Evolutionary conservation across 1,284 basidiomycete genomes (phyloP).

Genomic region (Melanopsichium pennsylvanicum): DNA sequence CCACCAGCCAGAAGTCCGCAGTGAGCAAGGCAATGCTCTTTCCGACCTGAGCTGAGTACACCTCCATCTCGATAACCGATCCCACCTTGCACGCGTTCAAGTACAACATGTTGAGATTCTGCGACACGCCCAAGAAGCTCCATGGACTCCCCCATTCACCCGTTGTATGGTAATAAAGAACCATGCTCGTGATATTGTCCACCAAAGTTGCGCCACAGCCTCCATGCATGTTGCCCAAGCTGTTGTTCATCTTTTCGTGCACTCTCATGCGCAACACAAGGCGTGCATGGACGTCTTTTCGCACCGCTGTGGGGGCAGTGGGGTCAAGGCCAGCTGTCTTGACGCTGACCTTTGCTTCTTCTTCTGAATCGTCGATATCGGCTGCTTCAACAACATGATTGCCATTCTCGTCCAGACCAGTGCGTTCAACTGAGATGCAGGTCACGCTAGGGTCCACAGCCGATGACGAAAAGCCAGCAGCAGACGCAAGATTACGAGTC

Average conservation of each 20-base stretch:
- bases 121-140: constrained; percentile 61
- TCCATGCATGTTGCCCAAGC: constrained; percentile 55
- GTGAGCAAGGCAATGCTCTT: constrained; percentile 44
- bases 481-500: constrained; percentile 19
- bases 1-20: constrained; percentile 51
- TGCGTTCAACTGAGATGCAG: constrained; percentile 28
- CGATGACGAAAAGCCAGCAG: constrained; percentile 27
- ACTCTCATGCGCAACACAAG: constrained; percentile 49
- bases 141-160: constrained; percentile 48
- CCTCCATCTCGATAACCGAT: constrained; percentile 57
- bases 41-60: constrained; percentile 45
- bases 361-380: constrained; percentile 28
- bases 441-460: constrained; percentile 32
- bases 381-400: constrained; percentile 28
- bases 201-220: constrained; percentile 53
- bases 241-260: constrained; percentile 50
- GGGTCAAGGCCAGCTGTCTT: constrained; percentile 15
- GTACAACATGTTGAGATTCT: constrained; percentile 58
- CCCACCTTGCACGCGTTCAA: constrained; percentile 52
- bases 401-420: constrained; percentile 29
- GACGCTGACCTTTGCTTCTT: constrained; percentile 19
- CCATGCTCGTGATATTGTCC: constrained; percentile 52
- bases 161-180: constrained; percentile 42
- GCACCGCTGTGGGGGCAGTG: constrained; percentile 11
- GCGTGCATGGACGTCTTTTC: constrained; percentile 39